A percentile compares a stretch with the other conserved stretches of the same genome.
Conservation (phyloP, 805 yeast genomes). For the Zygoascus flipseniorum region DNA sequence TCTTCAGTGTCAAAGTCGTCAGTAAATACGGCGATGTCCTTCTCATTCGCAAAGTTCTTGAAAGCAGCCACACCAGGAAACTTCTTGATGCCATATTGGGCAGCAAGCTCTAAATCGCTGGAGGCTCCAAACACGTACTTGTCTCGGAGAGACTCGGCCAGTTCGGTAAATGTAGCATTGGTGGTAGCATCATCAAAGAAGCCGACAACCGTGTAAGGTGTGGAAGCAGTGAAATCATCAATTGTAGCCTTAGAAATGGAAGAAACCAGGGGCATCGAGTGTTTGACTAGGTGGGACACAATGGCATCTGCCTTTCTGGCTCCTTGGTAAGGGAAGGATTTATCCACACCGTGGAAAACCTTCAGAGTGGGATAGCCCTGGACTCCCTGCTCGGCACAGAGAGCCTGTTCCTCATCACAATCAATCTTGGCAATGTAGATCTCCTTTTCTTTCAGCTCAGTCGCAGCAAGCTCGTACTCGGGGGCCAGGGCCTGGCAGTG, state of each 20-base stretch:
- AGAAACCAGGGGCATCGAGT: slow-evolving; percentile 68
- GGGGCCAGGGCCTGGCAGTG: slow-evolving; percentile 72
- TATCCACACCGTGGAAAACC: slow-evolving; percentile 45
- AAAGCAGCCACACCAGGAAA: slow-evolving; percentile 43
- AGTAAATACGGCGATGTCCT: slow-evolving; percentile 24
- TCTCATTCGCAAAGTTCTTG: slow-evolving; percentile 30
- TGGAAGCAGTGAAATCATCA: slow-evolving; percentile 38
- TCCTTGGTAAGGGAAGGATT: slow-evolving; percentile 60
- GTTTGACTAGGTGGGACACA: slow-evolving; percentile 68
- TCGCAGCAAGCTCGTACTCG: slow-evolving; percentile 58
- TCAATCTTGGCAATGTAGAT: slow-evolving; percentile 50
- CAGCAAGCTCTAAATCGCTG: slow-evolving; percentile 33
- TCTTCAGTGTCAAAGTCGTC: slow-evolving; percentile 28
- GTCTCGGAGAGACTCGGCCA: slow-evolving; percentile 61
- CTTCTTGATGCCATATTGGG: slow-evolving; percentile 31
- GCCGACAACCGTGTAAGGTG: slow-evolving; percentile 37
- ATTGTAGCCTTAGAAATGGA: slow-evolving; percentile 43
- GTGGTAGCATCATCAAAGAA: slow-evolving; percentile 43
- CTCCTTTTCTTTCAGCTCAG: slow-evolving; percentile 38
- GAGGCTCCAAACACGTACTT: slow-evolving; percentile 50
- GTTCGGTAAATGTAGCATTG: slow-evolving; percentile 49
- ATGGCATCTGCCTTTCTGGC: slow-evolving; percentile 78
- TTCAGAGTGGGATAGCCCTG: slow-evolving; percentile 80
- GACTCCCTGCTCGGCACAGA: slow-evolving; percentile 60
- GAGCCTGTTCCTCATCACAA: slow-evolving; percentile 67